phyloP scores from a whole-genome alignment of 2,329 filamentous ascomycete genomes.

The Trichophyton rubrum region DNA sequence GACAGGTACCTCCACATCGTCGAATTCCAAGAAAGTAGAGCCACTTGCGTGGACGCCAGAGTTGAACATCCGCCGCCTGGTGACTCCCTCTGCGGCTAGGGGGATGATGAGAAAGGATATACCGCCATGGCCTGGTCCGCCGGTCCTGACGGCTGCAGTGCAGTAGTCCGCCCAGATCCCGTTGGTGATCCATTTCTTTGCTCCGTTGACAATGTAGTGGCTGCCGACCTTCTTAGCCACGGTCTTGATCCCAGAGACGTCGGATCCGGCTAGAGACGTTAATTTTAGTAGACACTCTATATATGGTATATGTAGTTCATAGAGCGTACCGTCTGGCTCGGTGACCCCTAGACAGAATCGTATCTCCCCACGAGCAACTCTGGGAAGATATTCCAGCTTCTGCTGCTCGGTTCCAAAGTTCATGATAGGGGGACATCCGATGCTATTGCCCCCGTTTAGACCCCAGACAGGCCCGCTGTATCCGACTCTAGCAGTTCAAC shows the following conservation, averaged over 20 bases:
- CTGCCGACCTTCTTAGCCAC: slow-evolving; percentile 43
- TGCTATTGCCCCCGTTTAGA: slow-evolving; percentile 47
- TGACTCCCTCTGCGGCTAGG: slow-evolving; percentile 38
- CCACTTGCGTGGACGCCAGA: slow-evolving; percentile 55
- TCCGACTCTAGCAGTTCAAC: slow-evolving; percentile 36
- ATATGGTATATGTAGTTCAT: slow-evolving; percentile 14
- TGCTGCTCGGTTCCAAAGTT: slow-evolving; percentile 49
- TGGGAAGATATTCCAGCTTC: slow-evolving; percentile 46
- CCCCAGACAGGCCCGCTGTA: slow-evolving; percentile 47
- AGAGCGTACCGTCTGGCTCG: slow-evolving; percentile 44
- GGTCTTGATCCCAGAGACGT: slow-evolving; percentile 52
- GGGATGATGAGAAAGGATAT: slow-evolving; percentile 49
- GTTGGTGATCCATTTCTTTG: slow-evolving; percentile 58
- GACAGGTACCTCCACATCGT: slow-evolving; percentile 57
- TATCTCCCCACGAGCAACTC: slow-evolving; percentile 46
- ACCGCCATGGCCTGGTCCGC: slow-evolving; percentile 41
- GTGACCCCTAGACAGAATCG: slow-evolving; percentile 54
- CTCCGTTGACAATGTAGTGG: slow-evolving; percentile 51
- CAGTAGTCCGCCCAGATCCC: slow-evolving; percentile 49
- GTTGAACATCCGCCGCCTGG: slow-evolving; percentile 46
- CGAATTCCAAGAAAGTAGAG: slow-evolving; percentile 54
- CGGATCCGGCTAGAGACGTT: slow-evolving; percentile 40
- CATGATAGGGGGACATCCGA: slow-evolving; percentile 53
- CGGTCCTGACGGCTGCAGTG: slow-evolving; percentile 51
- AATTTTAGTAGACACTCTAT: too few species aligned